phyloP scores from a whole-genome alignment of 1,284 basidiomycete species.

The Mrakiaceae sp. region DNA sequence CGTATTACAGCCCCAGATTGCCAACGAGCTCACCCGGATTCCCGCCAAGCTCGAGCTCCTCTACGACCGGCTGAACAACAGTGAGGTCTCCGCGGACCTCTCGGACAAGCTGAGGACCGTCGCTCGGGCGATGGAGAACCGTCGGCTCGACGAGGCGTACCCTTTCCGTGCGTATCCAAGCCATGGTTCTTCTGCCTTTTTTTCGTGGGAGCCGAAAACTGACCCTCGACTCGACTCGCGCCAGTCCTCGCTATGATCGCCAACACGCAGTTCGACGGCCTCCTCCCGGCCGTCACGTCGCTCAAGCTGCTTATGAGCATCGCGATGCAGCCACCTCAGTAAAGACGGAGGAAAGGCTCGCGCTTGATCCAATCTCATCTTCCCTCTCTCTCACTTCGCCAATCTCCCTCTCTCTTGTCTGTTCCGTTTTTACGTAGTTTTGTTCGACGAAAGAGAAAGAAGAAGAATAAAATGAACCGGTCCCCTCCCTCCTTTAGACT shows the following conservation, averaged over 20 bases:
- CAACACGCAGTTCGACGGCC: conserved; percentile 10
- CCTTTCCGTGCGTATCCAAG: conserved; percentile 4
- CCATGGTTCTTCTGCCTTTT: neutral
- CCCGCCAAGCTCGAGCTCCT: conserved; percentile 17
- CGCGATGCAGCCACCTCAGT: conserved; percentile 11
- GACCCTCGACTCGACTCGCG: neutral
- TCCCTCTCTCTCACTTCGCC: too few species aligned
- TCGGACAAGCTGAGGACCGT: conserved; percentile 8
- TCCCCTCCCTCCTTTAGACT: too few species aligned
- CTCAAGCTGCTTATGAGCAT: conserved; percentile 16
- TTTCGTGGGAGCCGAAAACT: neutral
- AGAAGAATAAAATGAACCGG: too few species aligned
- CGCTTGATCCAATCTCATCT: too few species aligned
- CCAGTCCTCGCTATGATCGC: conserved; percentile 14
- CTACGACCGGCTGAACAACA: conserved; percentile 16
- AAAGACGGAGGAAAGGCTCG: neutral
- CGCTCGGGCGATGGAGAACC: conserved; percentile 17
- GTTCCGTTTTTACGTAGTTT: too few species aligned
- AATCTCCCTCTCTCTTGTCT: too few species aligned
- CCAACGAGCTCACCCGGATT: conserved; percentile 11
- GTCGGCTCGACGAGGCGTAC: conserved; percentile 15
- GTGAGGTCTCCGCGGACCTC: conserved; percentile 14
- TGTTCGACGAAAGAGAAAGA: too few species aligned
- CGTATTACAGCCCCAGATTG: conserved; percentile 3
- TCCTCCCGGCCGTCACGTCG: conserved; percentile 14